phyloP scores from a whole-genome alignment of 257 asterid species.

The Fraxinus pennsylvanica region DNA sequence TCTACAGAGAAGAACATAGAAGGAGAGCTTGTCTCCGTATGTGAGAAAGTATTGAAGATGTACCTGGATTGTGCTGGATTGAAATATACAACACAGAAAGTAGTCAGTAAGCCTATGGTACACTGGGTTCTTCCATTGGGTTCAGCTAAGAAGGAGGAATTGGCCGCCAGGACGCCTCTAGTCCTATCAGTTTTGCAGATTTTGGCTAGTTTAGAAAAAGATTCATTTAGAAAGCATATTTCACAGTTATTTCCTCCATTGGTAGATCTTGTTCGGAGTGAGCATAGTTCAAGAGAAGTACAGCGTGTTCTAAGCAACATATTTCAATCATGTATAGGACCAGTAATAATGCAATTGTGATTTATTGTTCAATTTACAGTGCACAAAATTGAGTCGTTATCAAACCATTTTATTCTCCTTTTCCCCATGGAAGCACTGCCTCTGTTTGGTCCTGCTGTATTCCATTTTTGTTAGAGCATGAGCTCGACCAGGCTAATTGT shows the following conservation, averaged over 20 bases:
- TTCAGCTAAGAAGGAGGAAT: constrained; percentile 86
- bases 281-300: constrained; percentile 82
- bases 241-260: constrained; percentile 67
- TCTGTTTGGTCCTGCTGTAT: not conserved
- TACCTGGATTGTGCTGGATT: constrained; percentile 77
- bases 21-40: constrained; percentile 66
- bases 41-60: constrained; percentile 59
- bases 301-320: constrained; percentile 70
- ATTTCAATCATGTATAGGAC: constrained; percentile 73
- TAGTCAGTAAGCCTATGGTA: constrained; percentile 28
- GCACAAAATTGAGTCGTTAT: not conserved
- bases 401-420: not conserved
- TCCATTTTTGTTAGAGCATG: not conserved
- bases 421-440: not conserved
- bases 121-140: constrained; percentile 77
- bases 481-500: not conserved
- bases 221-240: constrained; percentile 52
- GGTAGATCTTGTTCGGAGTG: constrained; percentile 86
- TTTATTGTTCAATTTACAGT: not conserved
- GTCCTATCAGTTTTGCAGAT: constrained; percentile 61
- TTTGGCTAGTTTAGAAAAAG: constrained; percentile 56
- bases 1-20: constrained; percentile 61
- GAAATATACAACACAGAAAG: constrained; percentile 34
- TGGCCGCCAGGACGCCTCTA: constrained; percentile 82
- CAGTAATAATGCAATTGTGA: constrained; percentile 52